Evolutionary conservation across 805 yeast genomes (phyloP).

Genomic region (Kazachstania bromeliacearum): DNA sequence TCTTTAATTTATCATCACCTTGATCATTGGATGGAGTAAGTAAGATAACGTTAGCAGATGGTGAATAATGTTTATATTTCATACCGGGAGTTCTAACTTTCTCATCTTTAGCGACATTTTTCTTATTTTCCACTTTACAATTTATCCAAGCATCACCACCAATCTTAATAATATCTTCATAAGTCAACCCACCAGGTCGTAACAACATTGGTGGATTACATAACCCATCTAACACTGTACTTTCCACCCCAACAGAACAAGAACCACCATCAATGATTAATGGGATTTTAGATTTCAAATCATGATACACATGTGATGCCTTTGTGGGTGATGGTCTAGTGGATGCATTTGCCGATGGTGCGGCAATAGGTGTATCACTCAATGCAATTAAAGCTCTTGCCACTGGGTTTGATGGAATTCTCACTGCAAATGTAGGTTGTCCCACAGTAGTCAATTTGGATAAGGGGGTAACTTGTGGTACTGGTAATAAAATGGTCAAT

Average conservation of each 20-base stretch:
- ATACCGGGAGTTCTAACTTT: conserved; percentile 90
- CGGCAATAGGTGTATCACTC: conserved; percentile 86
- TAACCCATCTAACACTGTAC: conserved; percentile 89
- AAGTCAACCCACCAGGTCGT: conserved; percentile 88
- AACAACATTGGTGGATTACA: conserved; percentile 75
- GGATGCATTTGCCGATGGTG: conserved; percentile 96
- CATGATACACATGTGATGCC: conserved; percentile 79
- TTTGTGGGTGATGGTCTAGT: conserved; percentile 89
- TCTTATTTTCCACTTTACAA: conserved; percentile 53
- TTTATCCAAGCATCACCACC: conserved; percentile 68
- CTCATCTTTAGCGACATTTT: conserved; percentile 51
- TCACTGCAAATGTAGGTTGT: conserved; percentile 84
- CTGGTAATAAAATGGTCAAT: conserved; percentile 72
- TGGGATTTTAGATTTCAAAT: conserved; percentile 72
- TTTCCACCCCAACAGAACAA: conserved; percentile 82
- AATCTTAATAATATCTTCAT: conserved; percentile 55
- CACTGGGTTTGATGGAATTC: conserved; percentile 79
- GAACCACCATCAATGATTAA: conserved; percentile 84
- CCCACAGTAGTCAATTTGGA: conserved; percentile 75
- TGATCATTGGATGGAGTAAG: conserved; percentile 46
- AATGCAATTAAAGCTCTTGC: conserved; percentile 84
- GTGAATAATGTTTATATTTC: conserved; percentile 95
- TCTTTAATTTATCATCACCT: conserved; percentile 13
- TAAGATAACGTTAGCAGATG: conserved; percentile 70
- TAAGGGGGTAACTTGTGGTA: conserved; percentile 31